phyloP scores from a whole-genome alignment of 108 stramenopile species.

The Pelagomonas calceolata region DNA sequence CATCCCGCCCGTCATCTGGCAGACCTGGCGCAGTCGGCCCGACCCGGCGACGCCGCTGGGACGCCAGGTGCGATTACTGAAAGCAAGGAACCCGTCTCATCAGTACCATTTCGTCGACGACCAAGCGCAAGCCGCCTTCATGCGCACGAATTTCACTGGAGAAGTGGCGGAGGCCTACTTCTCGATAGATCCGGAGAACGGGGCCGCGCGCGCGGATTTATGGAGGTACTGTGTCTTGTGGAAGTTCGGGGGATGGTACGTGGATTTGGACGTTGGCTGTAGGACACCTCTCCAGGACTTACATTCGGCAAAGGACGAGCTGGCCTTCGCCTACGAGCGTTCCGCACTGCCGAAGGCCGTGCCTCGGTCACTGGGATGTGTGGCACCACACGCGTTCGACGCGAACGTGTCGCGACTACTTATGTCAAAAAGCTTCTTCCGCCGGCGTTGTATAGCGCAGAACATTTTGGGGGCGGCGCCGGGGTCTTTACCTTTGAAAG shows the following conservation, averaged over 20 bases:
- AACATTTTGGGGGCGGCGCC: neutral
- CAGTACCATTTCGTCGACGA: neutral
- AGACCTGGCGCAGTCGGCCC: no score
- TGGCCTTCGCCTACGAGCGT: neutral
- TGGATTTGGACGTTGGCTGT: slow-evolving; percentile 2
- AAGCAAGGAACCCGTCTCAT: no score
- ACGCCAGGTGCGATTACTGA: no score
- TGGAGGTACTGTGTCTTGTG: slow-evolving; percentile 11
- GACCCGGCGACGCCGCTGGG: no score
- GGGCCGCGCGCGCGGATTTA: slow-evolving; percentile 6
- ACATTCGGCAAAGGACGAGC: neutral
- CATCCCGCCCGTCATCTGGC: no score
- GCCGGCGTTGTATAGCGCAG: neutral
- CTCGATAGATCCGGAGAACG: slow-evolving; percentile 2
- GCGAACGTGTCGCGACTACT: neutral
- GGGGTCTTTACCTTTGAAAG: neutral
- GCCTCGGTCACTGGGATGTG: no score
- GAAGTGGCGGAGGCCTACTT: neutral
- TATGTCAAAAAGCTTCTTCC: no score
- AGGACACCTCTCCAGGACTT: neutral
- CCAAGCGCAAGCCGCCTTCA: neutral
- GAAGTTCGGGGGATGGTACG: slow-evolving; percentile 8
- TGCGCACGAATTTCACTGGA: neutral
- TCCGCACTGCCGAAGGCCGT: no score
- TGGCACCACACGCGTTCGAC: neutral